These are phyloP conservation scores for Pseudopithomyces chartarum DNA, from an alignment of 2,329 filamentous ascomycete genomes.

Conservation along the genomic window DNA sequence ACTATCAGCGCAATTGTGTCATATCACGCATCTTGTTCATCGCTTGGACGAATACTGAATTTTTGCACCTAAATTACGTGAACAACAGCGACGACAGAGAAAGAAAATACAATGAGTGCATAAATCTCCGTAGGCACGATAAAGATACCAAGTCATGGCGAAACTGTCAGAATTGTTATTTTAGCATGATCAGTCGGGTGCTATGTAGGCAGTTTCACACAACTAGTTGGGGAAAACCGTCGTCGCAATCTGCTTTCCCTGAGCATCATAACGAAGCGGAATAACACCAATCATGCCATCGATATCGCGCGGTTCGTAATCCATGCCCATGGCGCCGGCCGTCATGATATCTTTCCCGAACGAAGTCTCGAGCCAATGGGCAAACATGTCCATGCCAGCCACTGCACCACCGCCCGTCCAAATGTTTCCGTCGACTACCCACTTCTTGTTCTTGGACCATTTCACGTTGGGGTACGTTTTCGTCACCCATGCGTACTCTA, in stretches of 20 bases:
- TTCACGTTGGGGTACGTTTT: constrained; percentile 5
- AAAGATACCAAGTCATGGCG: too few species aligned
- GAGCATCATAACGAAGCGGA: background rate
- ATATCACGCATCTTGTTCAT: too few species aligned
- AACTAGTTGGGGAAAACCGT: constrained; percentile 3
- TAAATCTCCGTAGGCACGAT: too few species aligned
- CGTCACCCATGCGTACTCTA: background rate
- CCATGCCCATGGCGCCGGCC: background rate
- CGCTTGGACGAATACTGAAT: too few species aligned
- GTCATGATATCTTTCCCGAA: constrained; percentile 7
- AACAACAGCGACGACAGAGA: too few species aligned
- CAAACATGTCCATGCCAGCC: constrained; percentile 9
- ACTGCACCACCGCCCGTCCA: constrained; percentile 4
- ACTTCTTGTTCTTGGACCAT: constrained; percentile 7
- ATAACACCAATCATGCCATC: constrained; percentile 4
- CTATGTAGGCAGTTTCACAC: too few species aligned
- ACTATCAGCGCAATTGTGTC: too few species aligned
- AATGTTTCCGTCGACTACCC: constrained; percentile 8
- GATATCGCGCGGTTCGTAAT: constrained; percentile 6
- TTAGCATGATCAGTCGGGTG: too few species aligned
- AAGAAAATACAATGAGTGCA: too few species aligned
- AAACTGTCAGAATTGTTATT: too few species aligned
- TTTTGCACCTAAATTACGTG: too few species aligned
- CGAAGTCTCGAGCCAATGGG: constrained; percentile 1
- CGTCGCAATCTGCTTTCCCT: constrained; percentile 4